These are phyloP conservation scores for Eucalyptus sp. DNA, from an alignment of 345 rosid genomes.

Conservation along the genomic window DNA sequence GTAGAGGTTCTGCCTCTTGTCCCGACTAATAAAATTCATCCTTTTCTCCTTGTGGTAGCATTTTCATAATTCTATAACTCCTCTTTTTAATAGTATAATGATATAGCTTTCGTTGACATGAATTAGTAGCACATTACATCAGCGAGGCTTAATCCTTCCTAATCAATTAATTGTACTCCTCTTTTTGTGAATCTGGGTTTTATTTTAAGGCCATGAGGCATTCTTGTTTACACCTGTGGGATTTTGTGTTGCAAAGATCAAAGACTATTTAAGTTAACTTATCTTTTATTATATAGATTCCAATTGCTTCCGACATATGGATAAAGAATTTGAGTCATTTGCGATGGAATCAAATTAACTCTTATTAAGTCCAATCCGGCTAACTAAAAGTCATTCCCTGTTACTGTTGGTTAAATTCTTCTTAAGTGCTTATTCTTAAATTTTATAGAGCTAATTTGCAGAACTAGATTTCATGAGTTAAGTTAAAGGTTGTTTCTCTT, in stretches of 20 bases:
- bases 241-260: background rate
- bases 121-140: background rate
- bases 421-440: background rate
- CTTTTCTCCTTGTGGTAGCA: background rate
- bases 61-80: background rate
- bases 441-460: background rate
- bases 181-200: background rate
- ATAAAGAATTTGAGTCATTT: background rate
- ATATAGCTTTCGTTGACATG: background rate
- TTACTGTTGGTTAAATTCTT: background rate
- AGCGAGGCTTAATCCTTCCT: background rate
- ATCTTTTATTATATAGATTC: background rate
- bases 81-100: background rate
- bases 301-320: background rate
- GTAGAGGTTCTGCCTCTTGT: background rate
- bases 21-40: background rate
- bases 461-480: background rate
- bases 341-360: background rate
- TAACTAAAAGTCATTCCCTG: background rate
- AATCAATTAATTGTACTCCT: background rate
- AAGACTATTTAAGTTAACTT: background rate
- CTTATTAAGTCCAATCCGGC: background rate
- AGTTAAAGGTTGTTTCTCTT: background rate
- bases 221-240: background rate
- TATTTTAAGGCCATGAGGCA: background rate